These are phyloP conservation scores for Insectozyma bohioensis DNA, from an alignment of 1,139 yeast genomes.

Conservation along the genomic window DNA sequence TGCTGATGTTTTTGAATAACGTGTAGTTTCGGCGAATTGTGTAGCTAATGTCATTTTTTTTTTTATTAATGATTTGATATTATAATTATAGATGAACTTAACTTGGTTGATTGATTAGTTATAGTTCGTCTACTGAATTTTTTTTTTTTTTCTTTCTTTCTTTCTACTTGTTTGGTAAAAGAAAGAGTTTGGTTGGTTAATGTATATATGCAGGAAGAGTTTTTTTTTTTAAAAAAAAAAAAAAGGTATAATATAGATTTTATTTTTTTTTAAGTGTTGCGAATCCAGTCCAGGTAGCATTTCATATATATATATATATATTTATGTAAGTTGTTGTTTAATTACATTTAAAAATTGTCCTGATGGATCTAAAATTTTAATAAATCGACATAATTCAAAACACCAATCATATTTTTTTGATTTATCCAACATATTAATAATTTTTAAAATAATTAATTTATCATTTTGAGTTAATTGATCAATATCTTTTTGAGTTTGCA, in stretches of 20 bases:
- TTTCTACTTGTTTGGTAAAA: slow-evolving; percentile 18
- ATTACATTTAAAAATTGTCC: slow-evolving; percentile 27
- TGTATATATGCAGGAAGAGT: slow-evolving; percentile 11
- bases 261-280: background rate
- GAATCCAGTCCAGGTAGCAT: slow-evolving; percentile 1
- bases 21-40: slow-evolving; percentile 82
- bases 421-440: slow-evolving; percentile 33
- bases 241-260: background rate
- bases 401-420: slow-evolving; percentile 46
- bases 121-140: background rate
- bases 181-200: slow-evolving; percentile 30
- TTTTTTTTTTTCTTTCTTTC: slow-evolving; percentile 3
- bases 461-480: slow-evolving; percentile 29
- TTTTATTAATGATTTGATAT: background rate
- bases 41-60: slow-evolving; percentile 62
- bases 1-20: slow-evolving; percentile 58
- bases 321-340: slow-evolving; percentile 11
- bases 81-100: too few relatives aligned
- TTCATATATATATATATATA: background rate
- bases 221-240: background rate
- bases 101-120: background rate
- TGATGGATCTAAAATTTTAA: slow-evolving; percentile 42
- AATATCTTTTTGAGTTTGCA: slow-evolving; percentile 6
- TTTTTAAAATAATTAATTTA: slow-evolving; percentile 31
- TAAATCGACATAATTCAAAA: slow-evolving; percentile 46